Conservation (phyloP, 805 yeast species). For the Komagataella populi region DNA sequence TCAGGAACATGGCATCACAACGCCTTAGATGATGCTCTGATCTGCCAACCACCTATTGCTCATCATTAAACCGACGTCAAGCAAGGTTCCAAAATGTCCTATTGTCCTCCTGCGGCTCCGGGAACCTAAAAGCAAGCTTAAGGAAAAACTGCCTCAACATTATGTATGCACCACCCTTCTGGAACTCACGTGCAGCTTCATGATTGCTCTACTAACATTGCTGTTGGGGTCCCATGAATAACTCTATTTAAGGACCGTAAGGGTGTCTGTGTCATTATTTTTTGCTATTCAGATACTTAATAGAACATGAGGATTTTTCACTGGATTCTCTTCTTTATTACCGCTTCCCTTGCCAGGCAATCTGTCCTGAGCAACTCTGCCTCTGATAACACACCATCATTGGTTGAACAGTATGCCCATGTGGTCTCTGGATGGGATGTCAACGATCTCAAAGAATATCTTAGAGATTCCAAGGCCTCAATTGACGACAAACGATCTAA, state of each 20-base stretch:
- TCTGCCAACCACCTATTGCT: background rate
- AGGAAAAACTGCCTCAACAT: background rate
- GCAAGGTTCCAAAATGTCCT: background rate
- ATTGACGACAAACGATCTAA: conserved; percentile 8
- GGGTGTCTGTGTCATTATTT: background rate
- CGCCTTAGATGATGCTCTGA: background rate
- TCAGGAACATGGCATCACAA: too few species aligned
- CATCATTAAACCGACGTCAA: background rate
- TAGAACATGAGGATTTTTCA: background rate
- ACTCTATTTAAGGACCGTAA: background rate
- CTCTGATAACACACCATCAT: background rate
- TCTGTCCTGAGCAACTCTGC: background rate
- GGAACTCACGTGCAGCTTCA: background rate
- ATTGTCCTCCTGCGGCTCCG: background rate
- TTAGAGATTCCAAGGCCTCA: conserved; percentile 16
- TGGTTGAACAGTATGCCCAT: background rate
- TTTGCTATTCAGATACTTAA: background rate
- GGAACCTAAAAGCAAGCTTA: background rate
- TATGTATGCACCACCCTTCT: background rate
- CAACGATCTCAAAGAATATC: conserved; percentile 19
- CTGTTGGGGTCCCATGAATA: background rate
- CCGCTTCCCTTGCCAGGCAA: background rate
- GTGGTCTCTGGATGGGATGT: conserved; percentile 18
- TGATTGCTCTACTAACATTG: background rate
- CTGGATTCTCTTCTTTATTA: background rate